phyloP scores from a whole-genome alignment of 768 basidiomycete genomes.

The Rhizopogon rudus region DNA sequence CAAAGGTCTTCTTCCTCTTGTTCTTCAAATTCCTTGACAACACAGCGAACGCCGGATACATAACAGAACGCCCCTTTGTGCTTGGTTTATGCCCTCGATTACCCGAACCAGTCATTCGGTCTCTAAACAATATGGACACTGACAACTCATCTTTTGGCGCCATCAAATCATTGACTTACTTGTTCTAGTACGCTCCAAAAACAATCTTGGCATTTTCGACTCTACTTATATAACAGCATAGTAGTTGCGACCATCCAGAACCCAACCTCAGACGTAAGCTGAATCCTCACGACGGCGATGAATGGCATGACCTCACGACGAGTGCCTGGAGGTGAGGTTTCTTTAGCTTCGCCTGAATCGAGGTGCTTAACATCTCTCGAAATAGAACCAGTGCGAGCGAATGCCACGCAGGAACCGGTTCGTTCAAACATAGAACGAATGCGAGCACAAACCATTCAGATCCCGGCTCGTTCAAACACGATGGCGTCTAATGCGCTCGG shows the following conservation, averaged over 20 bases:
- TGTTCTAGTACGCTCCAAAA: neutral
- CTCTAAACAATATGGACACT: neutral
- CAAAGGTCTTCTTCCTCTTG: too few relatives aligned
- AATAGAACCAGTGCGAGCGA: conserved; percentile 2
- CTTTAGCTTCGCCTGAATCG: neutral
- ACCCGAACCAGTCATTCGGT: neutral
- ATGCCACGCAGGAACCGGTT: neutral
- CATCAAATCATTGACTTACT: neutral
- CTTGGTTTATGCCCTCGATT: neutral
- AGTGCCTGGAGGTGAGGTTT: neutral
- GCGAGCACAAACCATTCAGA: neutral
- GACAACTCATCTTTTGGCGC: neutral
- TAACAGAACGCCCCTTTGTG: neutral
- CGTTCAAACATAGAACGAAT: conserved; percentile 5
- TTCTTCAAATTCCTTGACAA: neutral
- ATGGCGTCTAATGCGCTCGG: conserved; percentile 18
- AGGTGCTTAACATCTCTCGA: neutral
- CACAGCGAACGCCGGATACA: neutral
- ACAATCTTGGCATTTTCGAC: neutral
- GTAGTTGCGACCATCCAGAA: neutral
- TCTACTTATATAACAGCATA: neutral
- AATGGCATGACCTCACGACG: neutral
- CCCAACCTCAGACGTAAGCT: neutral
- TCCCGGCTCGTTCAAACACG: conserved; percentile 3
- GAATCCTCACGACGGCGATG: neutral